Evolutionary conservation across 371 early-diverging fungal species (phyloP), one percentile per base, ranked within the genome.

Genomic region (Coemansia linderi): DNA sequence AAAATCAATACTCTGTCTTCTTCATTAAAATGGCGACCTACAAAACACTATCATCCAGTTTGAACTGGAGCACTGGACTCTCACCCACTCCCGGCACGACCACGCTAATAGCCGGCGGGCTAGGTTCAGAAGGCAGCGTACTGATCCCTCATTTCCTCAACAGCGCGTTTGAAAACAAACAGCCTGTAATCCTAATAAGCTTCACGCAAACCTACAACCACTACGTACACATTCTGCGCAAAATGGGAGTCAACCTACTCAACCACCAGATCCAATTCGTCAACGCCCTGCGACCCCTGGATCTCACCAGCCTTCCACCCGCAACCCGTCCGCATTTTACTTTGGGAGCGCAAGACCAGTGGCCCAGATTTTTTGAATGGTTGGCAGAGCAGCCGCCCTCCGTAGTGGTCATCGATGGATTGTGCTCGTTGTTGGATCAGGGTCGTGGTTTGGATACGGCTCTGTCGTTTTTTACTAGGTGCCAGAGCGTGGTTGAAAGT

Each of bases 211-310:
- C 78, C 5, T 58, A 61, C 58, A 78, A 59, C 67, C 73, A 78
- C 65, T 78, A 78, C 54, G 54, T 70, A 58, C 78, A 78, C 54
- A 73, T 78, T 4, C 52, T 78, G 66, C 78, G 73, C 46, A 78
- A 78, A 50, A 69, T 69, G 67, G 78, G 78, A 0, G 64, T 78
- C 7, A 65, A 69, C 31, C 56, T 44, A 12, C 12, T 56, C 12
- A 66, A 56, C 5, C 72, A 59, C 15, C 40, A 29, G 6, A 24
- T 75, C 5, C 63, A 71, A 10, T 76, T 76, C 38, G 69, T 72
- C 58, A 73, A 69, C 39, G 73, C 44, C 0, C 57, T 76, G 6
- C 24, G 48, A 8, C 19, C 44, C 0, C n/a, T 27, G 2, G 56
- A 48, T 15, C n/a, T 61, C 19, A 22, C 44, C 24, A 37, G 5